phyloP scores from a whole-genome alignment of 140 eudicot genomes.

The Stevia rebaudiana region DNA sequence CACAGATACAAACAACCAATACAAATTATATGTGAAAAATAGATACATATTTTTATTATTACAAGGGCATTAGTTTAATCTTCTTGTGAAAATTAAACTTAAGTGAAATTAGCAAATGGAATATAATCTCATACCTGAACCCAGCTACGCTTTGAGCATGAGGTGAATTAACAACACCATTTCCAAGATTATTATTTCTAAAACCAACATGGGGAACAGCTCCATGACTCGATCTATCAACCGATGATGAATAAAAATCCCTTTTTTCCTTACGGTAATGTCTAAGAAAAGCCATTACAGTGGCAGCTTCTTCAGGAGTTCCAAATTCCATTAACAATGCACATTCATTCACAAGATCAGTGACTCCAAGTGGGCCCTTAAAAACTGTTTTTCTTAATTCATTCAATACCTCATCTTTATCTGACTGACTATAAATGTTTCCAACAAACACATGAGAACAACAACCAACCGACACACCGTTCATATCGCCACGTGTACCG shows the following conservation, averaged over 20 bases:
- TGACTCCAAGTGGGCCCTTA: conserved; percentile 59
- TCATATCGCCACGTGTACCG: conserved; percentile 61
- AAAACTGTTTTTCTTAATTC: conserved; percentile 48
- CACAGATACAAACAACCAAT: conserved; percentile 4
- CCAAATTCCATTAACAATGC: conserved; percentile 81
- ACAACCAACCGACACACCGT: conserved; percentile 68
- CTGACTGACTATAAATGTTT: conserved; percentile 51
- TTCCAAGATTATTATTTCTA: conserved; percentile 40
- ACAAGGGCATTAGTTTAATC: not conserved
- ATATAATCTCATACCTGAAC: conserved; percentile 28
- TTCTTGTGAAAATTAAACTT: not conserved
- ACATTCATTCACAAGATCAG: conserved; percentile 68
- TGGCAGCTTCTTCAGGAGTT: conserved; percentile 78
- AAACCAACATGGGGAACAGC: conserved; percentile 33
- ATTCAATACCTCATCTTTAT: conserved; percentile 71
- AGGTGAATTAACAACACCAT: conserved; percentile 46
- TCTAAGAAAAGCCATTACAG: conserved; percentile 56
- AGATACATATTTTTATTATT: not conserved
- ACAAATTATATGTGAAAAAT: conserved; percentile 3
- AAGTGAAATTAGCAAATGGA: not conserved
- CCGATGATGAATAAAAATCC: conserved; percentile 26
- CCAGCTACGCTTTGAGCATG: conserved; percentile 43
- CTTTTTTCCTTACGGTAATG: conserved; percentile 52
- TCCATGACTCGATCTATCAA: conserved; percentile 38
- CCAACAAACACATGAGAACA: conserved; percentile 76